Evolutionary conservation across 2,329 filamentous ascomycete species (phyloP).

Genomic region (Diaporthe australafricana): DNA sequence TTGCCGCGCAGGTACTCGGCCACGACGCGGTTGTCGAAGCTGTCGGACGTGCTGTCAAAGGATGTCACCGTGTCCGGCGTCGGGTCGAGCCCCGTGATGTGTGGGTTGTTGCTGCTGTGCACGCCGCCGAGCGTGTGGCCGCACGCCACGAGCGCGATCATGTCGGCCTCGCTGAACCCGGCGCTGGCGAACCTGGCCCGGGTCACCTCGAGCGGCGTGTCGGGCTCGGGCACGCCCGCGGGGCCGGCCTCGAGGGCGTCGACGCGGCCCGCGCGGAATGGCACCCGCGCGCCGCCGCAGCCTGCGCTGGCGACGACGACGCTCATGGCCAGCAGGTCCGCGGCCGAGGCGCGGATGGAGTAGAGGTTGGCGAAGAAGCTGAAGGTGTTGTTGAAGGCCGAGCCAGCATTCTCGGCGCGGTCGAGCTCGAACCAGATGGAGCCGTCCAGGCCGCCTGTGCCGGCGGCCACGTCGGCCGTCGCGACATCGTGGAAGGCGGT

Average conservation of each 20-base stretch:
- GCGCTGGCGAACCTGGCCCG: constrained; percentile 44
- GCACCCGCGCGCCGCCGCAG: constrained; percentile 43
- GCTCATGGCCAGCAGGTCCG: constrained; percentile 49
- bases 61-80: constrained; percentile 50
- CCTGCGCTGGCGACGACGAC: constrained; percentile 42
- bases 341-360: constrained; percentile 39
- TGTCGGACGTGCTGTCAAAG: constrained; percentile 44
- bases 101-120: constrained; percentile 46
- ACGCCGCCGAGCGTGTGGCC: constrained; percentile 55
- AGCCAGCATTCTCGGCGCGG: constrained; percentile 45
- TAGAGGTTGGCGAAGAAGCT: constrained; percentile 42
- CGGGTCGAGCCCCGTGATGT: constrained; percentile 40
- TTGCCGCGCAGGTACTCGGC: constrained; percentile 55
- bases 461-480: constrained; percentile 43
- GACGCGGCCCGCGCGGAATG: constrained; percentile 46
- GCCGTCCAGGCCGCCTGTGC: constrained; percentile 46
- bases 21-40: constrained; percentile 57
- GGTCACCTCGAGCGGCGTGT: constrained; percentile 43
- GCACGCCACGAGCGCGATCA: constrained; percentile 51
- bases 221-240: constrained; percentile 47
- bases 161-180: constrained; percentile 48
- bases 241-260: constrained; percentile 47
- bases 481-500: constrained; percentile 48
- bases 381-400: constrained; percentile 47
- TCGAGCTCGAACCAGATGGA: constrained; percentile 47